A percentile compares a stretch with the other conserved stretches of the same genome.
These are phyloP conservation scores for Boletellus dicymbophilus DNA, from an alignment of 1,284 basidiomycete genomes.

Conservation along the genomic window DNA sequence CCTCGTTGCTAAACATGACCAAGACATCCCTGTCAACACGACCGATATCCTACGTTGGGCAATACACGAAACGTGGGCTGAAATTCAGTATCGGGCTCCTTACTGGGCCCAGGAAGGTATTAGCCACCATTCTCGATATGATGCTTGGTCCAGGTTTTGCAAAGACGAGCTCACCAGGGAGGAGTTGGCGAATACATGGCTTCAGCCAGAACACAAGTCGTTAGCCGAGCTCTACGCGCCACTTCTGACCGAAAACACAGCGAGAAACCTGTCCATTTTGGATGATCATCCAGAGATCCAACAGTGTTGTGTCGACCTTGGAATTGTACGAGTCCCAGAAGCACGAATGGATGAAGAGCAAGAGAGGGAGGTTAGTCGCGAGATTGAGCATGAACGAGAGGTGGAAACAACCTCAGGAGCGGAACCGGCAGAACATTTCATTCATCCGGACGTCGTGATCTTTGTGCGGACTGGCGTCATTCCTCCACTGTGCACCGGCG, in stretches of 20 bases:
- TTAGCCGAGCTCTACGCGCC: conserved; percentile 38
- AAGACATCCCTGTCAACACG: conserved; percentile 8
- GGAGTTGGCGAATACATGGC: conserved; percentile 30
- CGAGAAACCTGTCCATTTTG: background rate
- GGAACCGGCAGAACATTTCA: conserved; percentile 15
- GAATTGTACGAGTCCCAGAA: conserved; percentile 14
- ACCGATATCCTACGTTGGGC: background rate
- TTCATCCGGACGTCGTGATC: conserved; percentile 13
- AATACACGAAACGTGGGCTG: background rate
- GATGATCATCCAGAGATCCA: conserved; percentile 24
- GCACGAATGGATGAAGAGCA: conserved; percentile 42
- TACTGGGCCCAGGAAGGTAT: conserved; percentile 37
- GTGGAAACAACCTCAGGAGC: conserved; percentile 33
- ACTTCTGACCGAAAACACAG: too few species aligned
- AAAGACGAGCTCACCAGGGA: background rate
- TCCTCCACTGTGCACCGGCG: background rate
- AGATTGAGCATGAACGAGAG: conserved; percentile 40
- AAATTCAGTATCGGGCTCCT: conserved; percentile 37
- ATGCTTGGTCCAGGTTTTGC: background rate
- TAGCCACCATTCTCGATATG: background rate
- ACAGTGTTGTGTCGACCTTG: conserved; percentile 28
- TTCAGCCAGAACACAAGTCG: conserved; percentile 37
- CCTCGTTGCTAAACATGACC: conserved; percentile 10
- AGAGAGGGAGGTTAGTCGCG: conserved; percentile 44
- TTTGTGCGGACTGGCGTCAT: conserved; percentile 22